phyloP scores from a whole-genome alignment of 169 alveolate species.

The Plasmodium knowlesi region DNA sequence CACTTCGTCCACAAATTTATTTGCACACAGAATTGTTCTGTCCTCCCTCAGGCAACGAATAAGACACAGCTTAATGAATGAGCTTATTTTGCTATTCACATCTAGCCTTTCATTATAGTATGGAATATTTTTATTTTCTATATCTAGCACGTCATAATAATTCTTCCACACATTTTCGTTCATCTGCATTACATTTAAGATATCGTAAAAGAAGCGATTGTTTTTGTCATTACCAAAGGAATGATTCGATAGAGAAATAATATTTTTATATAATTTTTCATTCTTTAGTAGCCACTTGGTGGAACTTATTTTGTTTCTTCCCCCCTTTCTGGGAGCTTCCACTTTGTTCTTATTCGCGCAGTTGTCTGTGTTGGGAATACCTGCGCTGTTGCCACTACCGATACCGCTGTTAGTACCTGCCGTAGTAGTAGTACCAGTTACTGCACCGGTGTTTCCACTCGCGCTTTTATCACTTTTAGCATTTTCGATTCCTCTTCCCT shows the following conservation, averaged over 20 bases:
- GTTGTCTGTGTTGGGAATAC: not conserved
- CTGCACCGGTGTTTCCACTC: not conserved
- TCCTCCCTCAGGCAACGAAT: constrained; percentile 95
- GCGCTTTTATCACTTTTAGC: not conserved
- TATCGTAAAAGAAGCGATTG: constrained; percentile 91
- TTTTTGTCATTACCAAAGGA: constrained; percentile 92
- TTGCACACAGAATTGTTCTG: constrained; percentile 93
- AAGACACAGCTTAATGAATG: constrained; percentile 91
- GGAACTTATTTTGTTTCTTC: constrained; percentile 90
- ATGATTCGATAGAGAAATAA: constrained; percentile 93
- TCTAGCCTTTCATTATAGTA: constrained; percentile 92
- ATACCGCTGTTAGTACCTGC: not conserved
- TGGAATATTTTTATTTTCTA: constrained; percentile 94
- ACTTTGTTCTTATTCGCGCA: constrained; percentile 71
- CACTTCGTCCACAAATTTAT: constrained; percentile 88
- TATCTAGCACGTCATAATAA: constrained; percentile 93
- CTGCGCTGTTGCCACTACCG: not conserved
- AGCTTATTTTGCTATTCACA: constrained; percentile 90
- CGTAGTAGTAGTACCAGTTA: not conserved
- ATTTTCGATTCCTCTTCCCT: constrained; percentile 15
- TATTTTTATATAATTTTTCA: constrained; percentile 92
- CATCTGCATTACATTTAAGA: constrained; percentile 91
- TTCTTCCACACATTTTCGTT: constrained; percentile 90
- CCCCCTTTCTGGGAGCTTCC: constrained; percentile 86
- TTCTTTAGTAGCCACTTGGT: constrained; percentile 88